These are phyloP conservation scores for Endocalyx cinctus DNA, from an alignment of 2,329 filamentous ascomycete genomes.

Conservation along the genomic window DNA sequence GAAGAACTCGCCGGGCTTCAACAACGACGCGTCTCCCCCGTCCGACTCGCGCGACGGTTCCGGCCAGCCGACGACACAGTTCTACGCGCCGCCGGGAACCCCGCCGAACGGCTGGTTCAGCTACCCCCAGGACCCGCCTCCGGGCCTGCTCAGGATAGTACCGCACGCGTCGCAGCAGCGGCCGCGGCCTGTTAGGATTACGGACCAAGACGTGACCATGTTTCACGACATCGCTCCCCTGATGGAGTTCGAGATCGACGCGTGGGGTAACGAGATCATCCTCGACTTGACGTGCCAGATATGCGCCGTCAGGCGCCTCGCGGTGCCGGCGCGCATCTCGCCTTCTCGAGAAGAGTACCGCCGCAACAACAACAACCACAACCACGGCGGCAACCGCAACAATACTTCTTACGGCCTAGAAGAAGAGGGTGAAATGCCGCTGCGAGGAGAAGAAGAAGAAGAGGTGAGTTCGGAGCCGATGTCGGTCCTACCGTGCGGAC, in stretches of 20 bases:
- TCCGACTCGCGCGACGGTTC: too few species aligned
- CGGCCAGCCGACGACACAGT: too few species aligned
- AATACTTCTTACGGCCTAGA: too few species aligned
- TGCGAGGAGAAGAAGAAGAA: too few species aligned
- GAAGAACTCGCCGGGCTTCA: too few species aligned
- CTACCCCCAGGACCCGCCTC: constrained; percentile 1
- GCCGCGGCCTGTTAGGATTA: neutral
- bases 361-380: too few species aligned
- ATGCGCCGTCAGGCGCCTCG: constrained; percentile 9
- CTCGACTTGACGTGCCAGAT: constrained; percentile 13
- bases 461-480: too few species aligned
- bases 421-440: too few species aligned
- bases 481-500: constrained; percentile 16
- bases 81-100: too few species aligned
- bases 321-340: constrained; percentile 1
- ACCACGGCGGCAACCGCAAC: too few species aligned
- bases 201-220: constrained; percentile 7
- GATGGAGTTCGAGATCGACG: constrained; percentile 6
- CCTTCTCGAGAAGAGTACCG: too few species aligned
- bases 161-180: neutral
- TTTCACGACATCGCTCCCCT: constrained; percentile 14
- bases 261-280: constrained; percentile 3
- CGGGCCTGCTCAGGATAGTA: constrained; percentile 6
- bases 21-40: too few species aligned
- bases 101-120: neutral